A percentile compares a stretch with the other conserved stretches of the same genome.
Conservation (phyloP, 208 protist species). For the Trypanosoma melophagium region DNA sequence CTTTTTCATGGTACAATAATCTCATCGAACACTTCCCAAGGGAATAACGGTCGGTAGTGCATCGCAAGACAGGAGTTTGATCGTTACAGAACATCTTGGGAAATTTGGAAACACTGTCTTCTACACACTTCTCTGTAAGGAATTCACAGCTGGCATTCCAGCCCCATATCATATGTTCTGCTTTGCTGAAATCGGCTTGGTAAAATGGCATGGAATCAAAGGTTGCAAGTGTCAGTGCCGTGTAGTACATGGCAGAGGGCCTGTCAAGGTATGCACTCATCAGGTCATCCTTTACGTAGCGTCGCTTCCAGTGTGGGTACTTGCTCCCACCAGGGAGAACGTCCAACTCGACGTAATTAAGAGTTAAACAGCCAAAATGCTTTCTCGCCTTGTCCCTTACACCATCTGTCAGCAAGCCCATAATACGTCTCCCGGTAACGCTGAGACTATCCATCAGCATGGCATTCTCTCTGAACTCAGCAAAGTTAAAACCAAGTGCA, state of each 20-base stretch:
- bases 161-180: too few relatives aligned
- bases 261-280: slow-evolving; percentile 42
- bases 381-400: slow-evolving; percentile 19
- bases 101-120: too few relatives aligned
- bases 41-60: background rate
- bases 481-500: too few relatives aligned
- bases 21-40: background rate
- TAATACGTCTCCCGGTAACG: slow-evolving; percentile 12
- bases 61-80: slow-evolving; percentile 42
- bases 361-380: slow-evolving; percentile 64
- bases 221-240: too few relatives aligned
- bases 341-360: slow-evolving; percentile 63
- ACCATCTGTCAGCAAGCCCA: too few relatives aligned
- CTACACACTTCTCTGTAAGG: too few relatives aligned
- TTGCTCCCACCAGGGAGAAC: slow-evolving; percentile 45
- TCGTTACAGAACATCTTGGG: background rate
- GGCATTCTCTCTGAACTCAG: slow-evolving; percentile 63
- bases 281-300: slow-evolving; percentile 73
- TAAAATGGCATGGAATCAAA: too few relatives aligned
- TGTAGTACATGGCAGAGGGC: too few relatives aligned
- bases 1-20: too few relatives aligned
- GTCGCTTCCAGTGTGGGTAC: slow-evolving; percentile 54
- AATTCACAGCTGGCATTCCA: too few relatives aligned
- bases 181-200: too few relatives aligned
- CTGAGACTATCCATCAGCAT: slow-evolving; percentile 32